These are phyloP conservation scores for Malus hybrid DNA, from an alignment of 331 rosid genomes.

Conservation along the genomic window DNA sequence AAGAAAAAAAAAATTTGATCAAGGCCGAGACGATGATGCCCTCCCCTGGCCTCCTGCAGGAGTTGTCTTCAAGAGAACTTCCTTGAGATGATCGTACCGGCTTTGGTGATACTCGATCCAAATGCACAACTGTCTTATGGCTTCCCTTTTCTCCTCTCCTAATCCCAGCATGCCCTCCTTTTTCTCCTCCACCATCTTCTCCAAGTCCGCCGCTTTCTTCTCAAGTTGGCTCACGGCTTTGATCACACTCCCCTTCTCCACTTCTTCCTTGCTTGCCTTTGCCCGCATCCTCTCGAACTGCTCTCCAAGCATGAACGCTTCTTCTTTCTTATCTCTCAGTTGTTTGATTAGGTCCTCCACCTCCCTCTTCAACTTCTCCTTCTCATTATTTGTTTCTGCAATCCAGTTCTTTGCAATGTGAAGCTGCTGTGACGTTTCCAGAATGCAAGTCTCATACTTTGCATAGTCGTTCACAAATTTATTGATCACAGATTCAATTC, in stretches of 20 bases:
- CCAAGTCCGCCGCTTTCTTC: constrained; percentile 52
- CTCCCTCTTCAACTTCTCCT: constrained; percentile 35
- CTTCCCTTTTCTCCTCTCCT: constrained; percentile 89
- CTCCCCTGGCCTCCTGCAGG: constrained; percentile 50
- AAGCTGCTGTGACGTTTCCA: constrained; percentile 44
- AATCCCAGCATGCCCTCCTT: constrained; percentile 42
- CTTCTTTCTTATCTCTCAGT: constrained; percentile 35
- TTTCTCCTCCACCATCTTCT: constrained; percentile 59
- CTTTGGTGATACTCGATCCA: constrained; percentile 81
- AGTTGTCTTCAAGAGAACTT: constrained; percentile 39
- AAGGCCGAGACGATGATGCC: constrained; percentile 5
- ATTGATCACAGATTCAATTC: constrained; percentile 38
- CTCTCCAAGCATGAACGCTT: constrained; percentile 29
- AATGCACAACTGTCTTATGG: constrained; percentile 80
- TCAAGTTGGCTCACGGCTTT: constrained; percentile 42
- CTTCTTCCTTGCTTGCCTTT: constrained; percentile 48
- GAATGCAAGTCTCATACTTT: constrained; percentile 29
- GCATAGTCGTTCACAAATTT: constrained; percentile 33
- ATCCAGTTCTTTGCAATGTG: constrained; percentile 42
- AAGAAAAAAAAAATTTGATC: background rate
- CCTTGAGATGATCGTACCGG: constrained; percentile 65
- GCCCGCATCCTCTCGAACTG: constrained; percentile 40
- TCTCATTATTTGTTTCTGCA: constrained; percentile 32
- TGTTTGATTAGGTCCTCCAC: constrained; percentile 28
- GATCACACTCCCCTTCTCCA: constrained; percentile 50